phyloP scores from a whole-genome alignment of 345 rosid genomes.

The Moricandia arvensis region DNA sequence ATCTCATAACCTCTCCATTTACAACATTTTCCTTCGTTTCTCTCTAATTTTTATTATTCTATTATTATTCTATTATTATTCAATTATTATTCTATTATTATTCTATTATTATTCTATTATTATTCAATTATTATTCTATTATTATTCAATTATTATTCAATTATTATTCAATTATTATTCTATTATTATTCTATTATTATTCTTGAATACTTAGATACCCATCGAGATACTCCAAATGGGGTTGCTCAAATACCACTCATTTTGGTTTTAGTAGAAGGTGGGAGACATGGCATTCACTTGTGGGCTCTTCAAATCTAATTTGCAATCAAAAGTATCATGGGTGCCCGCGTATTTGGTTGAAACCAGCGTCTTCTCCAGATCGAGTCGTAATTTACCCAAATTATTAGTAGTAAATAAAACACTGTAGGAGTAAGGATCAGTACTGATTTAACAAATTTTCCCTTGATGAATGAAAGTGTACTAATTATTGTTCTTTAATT shows the following conservation, averaged over 20 bases:
- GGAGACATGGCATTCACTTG: slow-evolving; percentile 40
- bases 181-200: no score
- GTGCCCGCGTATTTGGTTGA: slow-evolving; percentile 18
- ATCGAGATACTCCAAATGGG: no score
- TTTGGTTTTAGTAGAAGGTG: slow-evolving; percentile 18
- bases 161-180: no score
- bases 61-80: no score
- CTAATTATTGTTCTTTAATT: slow-evolving; percentile 3
- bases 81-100: no score
- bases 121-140: no score
- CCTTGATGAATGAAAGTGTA: neutral
- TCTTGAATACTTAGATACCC: no score
- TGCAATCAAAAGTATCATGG: slow-evolving; percentile 45
- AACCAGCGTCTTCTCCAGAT: slow-evolving; percentile 13
- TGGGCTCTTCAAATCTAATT: slow-evolving; percentile 46
- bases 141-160: no score
- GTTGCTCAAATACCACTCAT: neutral
- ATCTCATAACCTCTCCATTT: no score
- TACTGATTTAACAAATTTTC: slow-evolving; percentile 5
- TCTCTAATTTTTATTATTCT: no score
- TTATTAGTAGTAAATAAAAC: neutral
- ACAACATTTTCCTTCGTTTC: no score
- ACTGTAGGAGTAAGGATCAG: slow-evolving; percentile 1
- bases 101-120: no score
- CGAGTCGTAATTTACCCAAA: slow-evolving; percentile 8